Evolutionary conservation across 345 rosid species (phyloP).

Genomic region (Salix suchowensis): DNA sequence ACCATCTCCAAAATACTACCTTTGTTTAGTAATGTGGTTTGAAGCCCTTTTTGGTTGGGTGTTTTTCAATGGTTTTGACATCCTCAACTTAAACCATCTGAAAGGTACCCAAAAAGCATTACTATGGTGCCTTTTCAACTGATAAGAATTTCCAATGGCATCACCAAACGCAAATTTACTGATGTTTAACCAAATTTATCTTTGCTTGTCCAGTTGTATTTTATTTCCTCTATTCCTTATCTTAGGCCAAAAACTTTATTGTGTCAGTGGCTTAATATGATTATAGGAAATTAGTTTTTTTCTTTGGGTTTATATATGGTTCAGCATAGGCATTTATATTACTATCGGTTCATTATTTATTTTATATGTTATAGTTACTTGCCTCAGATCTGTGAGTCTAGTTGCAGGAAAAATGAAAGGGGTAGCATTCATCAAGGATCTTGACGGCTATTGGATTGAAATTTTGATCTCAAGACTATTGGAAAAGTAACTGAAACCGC

Average conservation of each 20-base stretch:
- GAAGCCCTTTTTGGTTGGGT: background rate
- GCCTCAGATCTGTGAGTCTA: slow-evolving; percentile 1
- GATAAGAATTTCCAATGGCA: background rate
- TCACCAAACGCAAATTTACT: background rate
- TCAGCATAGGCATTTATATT: background rate
- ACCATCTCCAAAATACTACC: background rate
- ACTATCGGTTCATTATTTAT: background rate
- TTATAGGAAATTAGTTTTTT: background rate
- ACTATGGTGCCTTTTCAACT: background rate
- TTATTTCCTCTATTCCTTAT: background rate
- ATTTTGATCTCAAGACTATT: slow-evolving; percentile 72
- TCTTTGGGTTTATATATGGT: background rate
- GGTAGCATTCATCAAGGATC: slow-evolving; percentile 92
- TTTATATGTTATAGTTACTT: background rate
- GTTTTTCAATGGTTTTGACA: background rate
- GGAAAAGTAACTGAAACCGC: slow-evolving; percentile 28
- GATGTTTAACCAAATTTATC: background rate
- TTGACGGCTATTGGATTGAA: slow-evolving; percentile 96
- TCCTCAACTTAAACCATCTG: background rate
- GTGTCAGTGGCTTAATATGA: background rate
- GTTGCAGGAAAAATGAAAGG: slow-evolving; percentile 85
- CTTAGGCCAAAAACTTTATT: background rate
- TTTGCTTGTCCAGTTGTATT: background rate
- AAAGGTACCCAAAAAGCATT: background rate
- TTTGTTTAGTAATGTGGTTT: background rate